Percentiles rank a stretch among this genome's conserved stretches.
phyloP scores from a whole-genome alignment of 192 early-diverging fungal genomes.

The Dissophora ornata region DNA sequence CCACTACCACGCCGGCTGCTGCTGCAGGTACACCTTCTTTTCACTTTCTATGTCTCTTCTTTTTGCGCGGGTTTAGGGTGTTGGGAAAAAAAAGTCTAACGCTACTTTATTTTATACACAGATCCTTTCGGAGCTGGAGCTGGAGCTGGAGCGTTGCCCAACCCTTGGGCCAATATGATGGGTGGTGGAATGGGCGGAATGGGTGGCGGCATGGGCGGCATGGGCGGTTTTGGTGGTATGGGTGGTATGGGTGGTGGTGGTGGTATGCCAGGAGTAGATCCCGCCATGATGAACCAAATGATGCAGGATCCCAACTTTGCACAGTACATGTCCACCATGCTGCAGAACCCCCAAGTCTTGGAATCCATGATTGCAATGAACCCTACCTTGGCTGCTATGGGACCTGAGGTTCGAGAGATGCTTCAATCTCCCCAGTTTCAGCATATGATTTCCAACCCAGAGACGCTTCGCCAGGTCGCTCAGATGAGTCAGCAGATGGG shows the following conservation, averaged over 20 bases:
- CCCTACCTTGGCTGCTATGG: constrained; percentile 83
- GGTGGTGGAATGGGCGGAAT: constrained; percentile 66
- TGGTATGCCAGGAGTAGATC: constrained; percentile 77
- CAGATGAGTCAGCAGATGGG: constrained; percentile 60
- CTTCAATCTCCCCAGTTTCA: constrained; percentile 82
- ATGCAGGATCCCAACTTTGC: constrained; percentile 87
- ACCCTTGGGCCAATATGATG: constrained; percentile 53
- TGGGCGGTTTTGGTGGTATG: constrained; percentile 65
- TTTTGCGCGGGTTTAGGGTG: neutral
- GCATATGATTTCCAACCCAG: constrained; percentile 89
- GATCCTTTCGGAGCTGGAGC: constrained; percentile 48
- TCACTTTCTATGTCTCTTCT: neutral
- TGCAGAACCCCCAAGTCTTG: constrained; percentile 88
- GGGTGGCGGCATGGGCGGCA: constrained; percentile 65
- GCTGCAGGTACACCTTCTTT: constrained; percentile 20
- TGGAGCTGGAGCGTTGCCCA: constrained; percentile 42
- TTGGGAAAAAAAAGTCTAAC: no score
- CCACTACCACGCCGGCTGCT: constrained; percentile 8
- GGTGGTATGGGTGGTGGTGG: constrained; percentile 69
- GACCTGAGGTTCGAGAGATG: constrained; percentile 88
- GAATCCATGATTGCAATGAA: constrained; percentile 87
- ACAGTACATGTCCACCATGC: constrained; percentile 82
- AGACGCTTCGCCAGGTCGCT: constrained; percentile 70
- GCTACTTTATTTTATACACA: neutral
- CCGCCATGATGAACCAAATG: constrained; percentile 74